phyloP scores from a whole-genome alignment of 208 protist species.

The Blastocrithidia nonstop region DNA sequence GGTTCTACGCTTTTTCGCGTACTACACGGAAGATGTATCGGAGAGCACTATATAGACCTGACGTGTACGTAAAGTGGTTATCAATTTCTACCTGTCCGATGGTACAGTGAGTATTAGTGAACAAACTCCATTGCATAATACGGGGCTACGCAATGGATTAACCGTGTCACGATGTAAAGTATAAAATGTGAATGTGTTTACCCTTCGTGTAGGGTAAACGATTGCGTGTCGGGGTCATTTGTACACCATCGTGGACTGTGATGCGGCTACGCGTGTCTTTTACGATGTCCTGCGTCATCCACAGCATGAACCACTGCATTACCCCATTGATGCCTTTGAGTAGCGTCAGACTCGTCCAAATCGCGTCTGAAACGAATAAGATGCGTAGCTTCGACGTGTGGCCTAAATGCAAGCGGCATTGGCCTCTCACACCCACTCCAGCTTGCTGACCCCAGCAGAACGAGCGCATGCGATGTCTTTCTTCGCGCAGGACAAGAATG shows the following conservation, averaged over 20 bases:
- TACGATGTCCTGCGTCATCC: slow-evolving; percentile 63
- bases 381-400: slow-evolving; percentile 65
- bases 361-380: slow-evolving; percentile 32
- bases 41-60: slow-evolving; percentile 74
- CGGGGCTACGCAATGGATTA: slow-evolving; percentile 83
- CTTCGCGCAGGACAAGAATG: slow-evolving; percentile 88
- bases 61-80: slow-evolving; percentile 83
- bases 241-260: slow-evolving; percentile 89
- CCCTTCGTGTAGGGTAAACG: slow-evolving; percentile 66
- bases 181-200: slow-evolving; percentile 50
- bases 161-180: slow-evolving; percentile 77
- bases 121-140: slow-evolving; percentile 81
- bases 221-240: slow-evolving; percentile 73
- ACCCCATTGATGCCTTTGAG: slow-evolving; percentile 77
- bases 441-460: slow-evolving; percentile 67
- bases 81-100: slow-evolving; percentile 90
- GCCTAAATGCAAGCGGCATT: slow-evolving; percentile 63
- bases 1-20: slow-evolving; percentile 92
- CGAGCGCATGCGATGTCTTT: slow-evolving; percentile 65
- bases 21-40: slow-evolving; percentile 88
- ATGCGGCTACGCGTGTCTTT: slow-evolving; percentile 89
- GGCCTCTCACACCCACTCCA: slow-evolving; percentile 50
- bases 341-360: slow-evolving; percentile 6
- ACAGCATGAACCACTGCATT: slow-evolving; percentile 35
- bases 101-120: slow-evolving; percentile 90